Conservation (phyloP, 2,329 filamentous ascomycete species). For the Neonectria faginata region DNA sequence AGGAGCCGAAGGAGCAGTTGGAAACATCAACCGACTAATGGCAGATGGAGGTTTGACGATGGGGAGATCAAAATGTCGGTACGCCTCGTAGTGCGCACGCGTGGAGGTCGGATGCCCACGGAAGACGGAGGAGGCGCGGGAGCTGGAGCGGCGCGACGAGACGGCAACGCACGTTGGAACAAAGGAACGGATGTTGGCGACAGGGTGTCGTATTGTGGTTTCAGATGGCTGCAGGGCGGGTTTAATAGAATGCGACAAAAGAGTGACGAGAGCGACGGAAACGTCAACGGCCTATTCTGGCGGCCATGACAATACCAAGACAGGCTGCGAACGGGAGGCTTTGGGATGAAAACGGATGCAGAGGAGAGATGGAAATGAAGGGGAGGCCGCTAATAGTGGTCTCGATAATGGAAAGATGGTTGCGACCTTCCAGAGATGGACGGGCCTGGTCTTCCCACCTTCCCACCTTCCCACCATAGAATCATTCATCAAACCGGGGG, state of each 20-base stretch:
- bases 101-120: background rate
- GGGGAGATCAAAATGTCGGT: background rate
- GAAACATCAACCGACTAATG: background rate
- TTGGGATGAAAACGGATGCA: conserved; percentile 36
- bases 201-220: conserved; percentile 30
- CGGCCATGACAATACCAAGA: conserved; percentile 31
- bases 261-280: conserved; percentile 39
- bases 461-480: conserved; percentile 33
- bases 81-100: background rate
- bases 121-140: background rate
- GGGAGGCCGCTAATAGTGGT: conserved; percentile 4
- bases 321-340: conserved; percentile 6
- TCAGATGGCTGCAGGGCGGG: conserved; percentile 11
- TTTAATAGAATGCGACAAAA: conserved; percentile 38
- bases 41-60: background rate
- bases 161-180: conserved; percentile 4
- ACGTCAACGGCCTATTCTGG: conserved; percentile 20
- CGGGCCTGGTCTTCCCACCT: conserved; percentile 5
- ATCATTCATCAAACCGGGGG: conserved; percentile 20
- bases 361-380: conserved; percentile 27
- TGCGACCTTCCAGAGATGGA: background rate
- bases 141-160: conserved; percentile 1
- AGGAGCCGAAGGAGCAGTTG: conserved; percentile 12
- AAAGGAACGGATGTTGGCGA: conserved; percentile 18
- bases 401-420: background rate